phyloP scores from a whole-genome alignment of 2,329 filamentous ascomycete genomes.

The Beauveria pseudobassiana region DNA sequence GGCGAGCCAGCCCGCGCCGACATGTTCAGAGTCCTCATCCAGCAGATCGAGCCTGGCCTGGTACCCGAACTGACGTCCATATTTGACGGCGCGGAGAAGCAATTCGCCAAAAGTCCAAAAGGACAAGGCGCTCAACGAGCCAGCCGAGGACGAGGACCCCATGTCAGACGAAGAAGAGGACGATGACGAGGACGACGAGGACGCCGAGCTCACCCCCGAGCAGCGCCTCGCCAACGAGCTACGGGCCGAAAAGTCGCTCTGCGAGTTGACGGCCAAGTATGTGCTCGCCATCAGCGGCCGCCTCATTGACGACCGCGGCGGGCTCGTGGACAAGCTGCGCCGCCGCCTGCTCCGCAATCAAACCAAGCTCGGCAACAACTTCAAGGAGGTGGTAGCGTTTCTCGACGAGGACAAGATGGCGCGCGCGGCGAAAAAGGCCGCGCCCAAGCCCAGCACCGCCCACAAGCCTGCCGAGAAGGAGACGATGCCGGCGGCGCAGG shows the following conservation, averaged over 20 bases:
- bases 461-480: constrained; percentile 25
- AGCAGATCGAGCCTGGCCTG: constrained; percentile 56
- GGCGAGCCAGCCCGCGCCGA: constrained; percentile 20
- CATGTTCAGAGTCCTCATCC: constrained; percentile 43
- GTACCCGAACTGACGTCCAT: constrained; percentile 67
- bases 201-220: constrained; percentile 45
- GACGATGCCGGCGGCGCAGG: constrained; percentile 24
- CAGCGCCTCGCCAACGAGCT: constrained; percentile 59
- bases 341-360: constrained; percentile 73
- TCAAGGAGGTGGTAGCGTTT: constrained; percentile 74
- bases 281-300: constrained; percentile 72
- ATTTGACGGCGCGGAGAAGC: constrained; percentile 68
- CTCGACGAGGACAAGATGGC: constrained; percentile 62
- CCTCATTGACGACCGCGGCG: constrained; percentile 59
- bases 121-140: constrained; percentile 48
- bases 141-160: constrained; percentile 66
- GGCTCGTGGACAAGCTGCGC: constrained; percentile 55
- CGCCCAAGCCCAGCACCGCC: constrained; percentile 9
- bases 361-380: constrained; percentile 72
- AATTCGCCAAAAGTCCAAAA: constrained; percentile 66
- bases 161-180: constrained; percentile 54
- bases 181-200: constrained; percentile 47
- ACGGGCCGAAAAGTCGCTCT: constrained; percentile 76
- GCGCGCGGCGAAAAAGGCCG: constrained; percentile 34
- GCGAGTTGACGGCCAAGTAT: constrained; percentile 76